These are phyloP conservation scores for Periconia macrospinosa DNA, from an alignment of 2,329 filamentous ascomycete genomes.

Conservation along the genomic window DNA sequence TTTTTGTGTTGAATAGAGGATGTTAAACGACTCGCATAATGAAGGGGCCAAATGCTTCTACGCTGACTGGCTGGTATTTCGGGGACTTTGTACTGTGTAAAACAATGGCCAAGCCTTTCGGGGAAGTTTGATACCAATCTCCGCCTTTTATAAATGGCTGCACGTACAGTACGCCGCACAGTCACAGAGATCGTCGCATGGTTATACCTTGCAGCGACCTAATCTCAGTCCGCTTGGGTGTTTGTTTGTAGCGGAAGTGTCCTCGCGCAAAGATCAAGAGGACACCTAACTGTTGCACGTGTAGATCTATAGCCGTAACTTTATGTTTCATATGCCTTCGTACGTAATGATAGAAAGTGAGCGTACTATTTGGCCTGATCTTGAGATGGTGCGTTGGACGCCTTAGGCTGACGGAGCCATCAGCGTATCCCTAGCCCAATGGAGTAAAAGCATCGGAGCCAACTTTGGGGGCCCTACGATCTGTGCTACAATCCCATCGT, in stretches of 20 bases:
- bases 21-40: not conserved
- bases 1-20: not conserved
- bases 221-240: no score
- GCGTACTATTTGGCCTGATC: not conserved
- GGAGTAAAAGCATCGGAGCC: not conserved
- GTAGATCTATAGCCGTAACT: no score
- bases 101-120: not conserved
- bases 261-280: no score
- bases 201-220: no score
- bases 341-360: not conserved
- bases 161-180: no score
- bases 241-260: no score
- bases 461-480: not conserved
- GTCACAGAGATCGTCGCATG: no score
- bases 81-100: not conserved
- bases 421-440: not conserved
- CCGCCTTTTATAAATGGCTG: not conserved
- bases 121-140: not conserved
- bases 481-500: not conserved
- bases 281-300: no score
- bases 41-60: not conserved
- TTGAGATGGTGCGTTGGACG: not conserved
- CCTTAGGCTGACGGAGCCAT: not conserved
- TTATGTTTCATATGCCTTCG: not conserved
- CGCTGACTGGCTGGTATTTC: not conserved